A percentile compares a stretch with the other conserved stretches of the same genome.
These are phyloP conservation scores for Beauveria asiatica DNA, from an alignment of 2,329 filamentous ascomycete genomes.

Conservation along the genomic window DNA sequence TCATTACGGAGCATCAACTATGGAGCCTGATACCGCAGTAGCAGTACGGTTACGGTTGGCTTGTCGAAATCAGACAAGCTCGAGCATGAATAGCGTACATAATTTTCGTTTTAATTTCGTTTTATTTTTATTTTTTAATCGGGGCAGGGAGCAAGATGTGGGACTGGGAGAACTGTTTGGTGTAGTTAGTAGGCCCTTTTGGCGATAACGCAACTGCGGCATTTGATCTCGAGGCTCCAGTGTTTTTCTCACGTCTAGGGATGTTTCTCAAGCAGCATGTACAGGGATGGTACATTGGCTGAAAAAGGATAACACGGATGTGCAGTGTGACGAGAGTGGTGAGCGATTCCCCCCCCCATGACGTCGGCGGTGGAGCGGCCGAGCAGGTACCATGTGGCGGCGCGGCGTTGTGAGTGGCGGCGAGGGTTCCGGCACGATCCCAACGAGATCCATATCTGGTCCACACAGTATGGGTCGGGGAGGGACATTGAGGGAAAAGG, in stretches of 20 bases:
- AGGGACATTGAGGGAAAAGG: neutral
- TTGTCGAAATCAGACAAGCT: slow-evolving; percentile 1
- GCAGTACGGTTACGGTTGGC: neutral
- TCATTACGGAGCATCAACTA: slow-evolving; percentile 11
- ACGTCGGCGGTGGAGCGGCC: slow-evolving; percentile 7
- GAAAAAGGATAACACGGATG: neutral
- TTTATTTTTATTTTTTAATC: neutral
- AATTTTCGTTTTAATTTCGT: neutral
- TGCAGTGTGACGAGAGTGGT: neutral
- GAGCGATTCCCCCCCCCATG: neutral
- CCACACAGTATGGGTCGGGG: neutral
- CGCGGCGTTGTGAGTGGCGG: slow-evolving; percentile 1
- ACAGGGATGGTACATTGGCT: neutral
- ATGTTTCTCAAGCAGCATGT: neutral
- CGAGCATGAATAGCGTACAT: neutral
- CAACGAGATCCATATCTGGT: slow-evolving; percentile 11
- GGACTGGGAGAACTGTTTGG: neutral
- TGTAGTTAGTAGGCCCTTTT: neutral
- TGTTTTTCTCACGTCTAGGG: neutral
- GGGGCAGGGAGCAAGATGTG: neutral
- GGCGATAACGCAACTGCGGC: slow-evolving; percentile 10
- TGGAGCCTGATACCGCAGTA: slow-evolving; percentile 10
- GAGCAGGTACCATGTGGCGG: slow-evolving; percentile 7
- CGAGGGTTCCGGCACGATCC: slow-evolving; percentile 10
- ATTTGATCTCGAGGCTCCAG: slow-evolving; percentile 11